Percentiles rank a stretch among this genome's conserved stretches.
These are phyloP conservation scores for Aspergillus pseudoviridinutans DNA, from an alignment of 2,329 filamentous ascomycete genomes.

Conservation along the genomic window DNA sequence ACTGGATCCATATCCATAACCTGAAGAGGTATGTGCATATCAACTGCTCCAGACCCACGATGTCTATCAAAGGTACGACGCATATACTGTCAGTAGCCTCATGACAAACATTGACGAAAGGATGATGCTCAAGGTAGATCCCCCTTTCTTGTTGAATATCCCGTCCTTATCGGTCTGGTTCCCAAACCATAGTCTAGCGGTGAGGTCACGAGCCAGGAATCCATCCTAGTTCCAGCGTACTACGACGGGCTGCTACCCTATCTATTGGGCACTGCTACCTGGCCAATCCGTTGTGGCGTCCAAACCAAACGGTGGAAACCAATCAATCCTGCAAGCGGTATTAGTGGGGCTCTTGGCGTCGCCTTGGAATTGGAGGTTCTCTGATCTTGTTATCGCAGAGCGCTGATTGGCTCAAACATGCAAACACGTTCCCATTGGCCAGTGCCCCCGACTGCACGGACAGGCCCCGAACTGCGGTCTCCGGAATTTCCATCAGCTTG, in stretches of 20 bases:
- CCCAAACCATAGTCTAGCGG: background rate
- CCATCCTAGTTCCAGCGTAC: background rate
- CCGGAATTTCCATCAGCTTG: background rate
- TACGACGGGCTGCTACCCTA: background rate
- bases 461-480: conserved; percentile 14
- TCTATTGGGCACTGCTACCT: background rate
- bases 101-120: background rate
- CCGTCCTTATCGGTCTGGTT: background rate
- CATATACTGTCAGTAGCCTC: background rate
- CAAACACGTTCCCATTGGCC: conserved; percentile 11
- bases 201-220: background rate
- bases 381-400: conserved; percentile 15
- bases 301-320: conserved; percentile 8
- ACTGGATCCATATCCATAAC: too few relatives aligned
- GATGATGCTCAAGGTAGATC: background rate
- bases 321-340: conserved; percentile 13
- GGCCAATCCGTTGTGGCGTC: background rate
- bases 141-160: background rate
- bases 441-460: conserved; percentile 14
- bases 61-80: background rate
- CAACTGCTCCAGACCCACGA: background rate
- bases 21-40: background rate
- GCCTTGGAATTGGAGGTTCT: conserved; percentile 14
- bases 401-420: conserved; percentile 3
- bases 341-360: conserved; percentile 8